A percentile compares a stretch with the other conserved stretches of the same genome.
Evolutionary conservation across 1,284 basidiomycete genomes (phyloP).

Genomic region (Xerocomus cyaneibrunnescens): DNA sequence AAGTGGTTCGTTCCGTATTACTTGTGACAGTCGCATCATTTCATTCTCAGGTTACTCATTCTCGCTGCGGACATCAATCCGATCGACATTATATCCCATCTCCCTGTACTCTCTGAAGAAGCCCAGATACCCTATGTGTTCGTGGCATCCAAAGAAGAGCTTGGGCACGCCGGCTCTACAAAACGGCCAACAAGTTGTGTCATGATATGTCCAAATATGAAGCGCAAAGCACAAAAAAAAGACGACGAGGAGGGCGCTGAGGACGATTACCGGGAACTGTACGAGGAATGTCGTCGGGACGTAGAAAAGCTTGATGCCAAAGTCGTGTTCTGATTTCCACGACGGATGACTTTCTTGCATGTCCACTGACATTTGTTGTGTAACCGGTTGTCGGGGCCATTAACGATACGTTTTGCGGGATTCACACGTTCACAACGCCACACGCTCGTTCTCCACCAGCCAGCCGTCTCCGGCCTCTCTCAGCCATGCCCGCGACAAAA

Average conservation of each 20-base stretch:
- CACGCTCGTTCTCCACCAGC: constrained; percentile 7
- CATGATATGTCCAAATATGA: constrained; percentile 83
- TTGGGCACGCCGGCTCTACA: constrained; percentile 93
- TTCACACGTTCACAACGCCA: constrained; percentile 19
- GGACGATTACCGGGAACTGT: constrained; percentile 81
- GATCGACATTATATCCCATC: constrained; percentile 96
- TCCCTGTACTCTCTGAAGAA: constrained; percentile 95
- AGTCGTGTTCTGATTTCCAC: constrained; percentile 55
- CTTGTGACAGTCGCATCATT: constrained; percentile 5
- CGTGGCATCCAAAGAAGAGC: constrained; percentile 88
- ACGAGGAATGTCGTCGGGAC: constrained; percentile 83
- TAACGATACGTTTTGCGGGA: background rate
- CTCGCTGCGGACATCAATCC: constrained; percentile 98
- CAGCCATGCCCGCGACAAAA: constrained; percentile 51
- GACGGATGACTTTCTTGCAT: background rate
- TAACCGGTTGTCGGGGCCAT: background rate
- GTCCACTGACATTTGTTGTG: background rate
- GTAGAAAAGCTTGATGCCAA: constrained; percentile 78
- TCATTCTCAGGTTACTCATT: constrained; percentile 68
- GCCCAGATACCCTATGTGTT: constrained; percentile 92
- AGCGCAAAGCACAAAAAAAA: constrained; percentile 67
- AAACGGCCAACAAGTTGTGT: constrained; percentile 99
- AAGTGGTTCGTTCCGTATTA: constrained; percentile 31
- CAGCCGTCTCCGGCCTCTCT: background rate
- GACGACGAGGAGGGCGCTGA: constrained; percentile 61